These are phyloP conservation scores for Petrea volubilis DNA, from an alignment of 257 asterid genomes.

Conservation along the genomic window DNA sequence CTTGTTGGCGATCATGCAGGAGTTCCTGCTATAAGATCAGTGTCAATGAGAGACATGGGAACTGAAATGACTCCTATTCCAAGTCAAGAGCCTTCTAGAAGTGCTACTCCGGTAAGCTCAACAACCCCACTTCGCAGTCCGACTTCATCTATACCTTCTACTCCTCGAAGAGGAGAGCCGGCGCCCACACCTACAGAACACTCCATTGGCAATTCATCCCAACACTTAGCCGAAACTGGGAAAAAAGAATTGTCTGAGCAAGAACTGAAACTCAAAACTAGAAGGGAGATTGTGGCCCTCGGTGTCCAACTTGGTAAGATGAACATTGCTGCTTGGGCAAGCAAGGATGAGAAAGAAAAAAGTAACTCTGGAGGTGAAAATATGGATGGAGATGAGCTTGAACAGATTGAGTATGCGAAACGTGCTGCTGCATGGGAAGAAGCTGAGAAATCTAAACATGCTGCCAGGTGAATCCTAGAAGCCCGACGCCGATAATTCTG, in stretches of 20 bases:
- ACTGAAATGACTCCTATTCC: slow-evolving; percentile 99
- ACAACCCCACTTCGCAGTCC: slow-evolving; percentile 95
- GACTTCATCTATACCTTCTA: slow-evolving; percentile 82
- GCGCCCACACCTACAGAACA: slow-evolving; percentile 60
- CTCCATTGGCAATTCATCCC: slow-evolving; percentile 25
- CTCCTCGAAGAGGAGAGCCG: slow-evolving; percentile 82
- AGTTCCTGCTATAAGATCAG: slow-evolving; percentile 69
- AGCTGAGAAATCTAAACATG: slow-evolving; percentile 77
- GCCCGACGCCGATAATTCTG: slow-evolving; percentile 5
- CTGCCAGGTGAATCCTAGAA: slow-evolving; percentile 62
- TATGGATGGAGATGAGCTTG: slow-evolving; percentile 47
- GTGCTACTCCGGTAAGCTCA: slow-evolving; percentile 80
- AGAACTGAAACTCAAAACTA: slow-evolving; percentile 74
- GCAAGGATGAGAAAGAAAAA: slow-evolving; percentile 75
- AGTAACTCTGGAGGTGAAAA: slow-evolving; percentile 31
- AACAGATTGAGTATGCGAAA: slow-evolving; percentile 63
- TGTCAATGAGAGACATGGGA: slow-evolving; percentile 99
- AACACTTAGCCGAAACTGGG: slow-evolving; percentile 34
- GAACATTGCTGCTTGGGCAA: slow-evolving; percentile 99
- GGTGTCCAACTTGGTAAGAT: slow-evolving; percentile 95
- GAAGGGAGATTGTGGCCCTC: slow-evolving; percentile 88
- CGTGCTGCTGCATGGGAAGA: slow-evolving; percentile 98
- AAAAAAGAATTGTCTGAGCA: slow-evolving; percentile 71
- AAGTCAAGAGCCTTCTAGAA: slow-evolving; percentile 95
- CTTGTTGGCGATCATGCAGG: slow-evolving; percentile 28